Evolutionary conservation across 2,329 filamentous ascomycete genomes (phyloP).

Genomic region (Aspergillus floridensis): DNA sequence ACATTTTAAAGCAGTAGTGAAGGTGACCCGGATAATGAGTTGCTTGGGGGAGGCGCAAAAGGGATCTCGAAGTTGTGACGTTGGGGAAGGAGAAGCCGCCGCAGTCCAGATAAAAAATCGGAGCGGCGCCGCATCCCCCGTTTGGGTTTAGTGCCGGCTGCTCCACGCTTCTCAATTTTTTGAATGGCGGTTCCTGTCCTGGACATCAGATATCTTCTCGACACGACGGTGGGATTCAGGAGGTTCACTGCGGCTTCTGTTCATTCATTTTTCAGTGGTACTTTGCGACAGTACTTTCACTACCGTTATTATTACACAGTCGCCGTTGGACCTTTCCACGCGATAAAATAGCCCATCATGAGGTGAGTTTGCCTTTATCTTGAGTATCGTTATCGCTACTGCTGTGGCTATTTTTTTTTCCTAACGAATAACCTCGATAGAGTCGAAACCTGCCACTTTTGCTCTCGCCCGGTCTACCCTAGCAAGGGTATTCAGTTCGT

Average conservation of each 20-base stretch:
- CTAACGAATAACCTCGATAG: conserved; percentile 19
- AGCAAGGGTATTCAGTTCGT: conserved; percentile 66
- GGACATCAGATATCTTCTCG: conserved; percentile 16
- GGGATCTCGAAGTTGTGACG: conserved; percentile 16
- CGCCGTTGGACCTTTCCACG: not conserved
- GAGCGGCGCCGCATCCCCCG: conserved; percentile 27
- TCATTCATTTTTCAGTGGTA: not conserved
- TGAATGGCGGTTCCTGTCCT: conserved; percentile 17
- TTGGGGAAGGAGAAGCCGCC: conserved; percentile 12
- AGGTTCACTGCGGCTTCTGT: conserved; percentile 1
- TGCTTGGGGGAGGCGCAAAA: conserved; percentile 7
- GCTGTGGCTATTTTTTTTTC: not conserved
- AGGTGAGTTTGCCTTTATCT: conserved; percentile 16
- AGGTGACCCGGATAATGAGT: not conserved
- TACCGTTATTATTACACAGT: not conserved
- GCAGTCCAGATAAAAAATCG: conserved; percentile 39
- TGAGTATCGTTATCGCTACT: not conserved
- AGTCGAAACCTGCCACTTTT: conserved; percentile 68
- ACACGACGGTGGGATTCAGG: conserved; percentile 6
- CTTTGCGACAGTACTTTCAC: not conserved
- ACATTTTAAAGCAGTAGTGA: conserved; percentile 34
- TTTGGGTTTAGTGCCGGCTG: conserved; percentile 34
- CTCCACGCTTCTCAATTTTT: conserved; percentile 26
- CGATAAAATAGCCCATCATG: conserved; percentile 16
- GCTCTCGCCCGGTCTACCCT: conserved; percentile 63